Base-by-base conservation (phyloP, 2,329 filamentous ascomycete species). In the Botrytis squamosa region DNA sequence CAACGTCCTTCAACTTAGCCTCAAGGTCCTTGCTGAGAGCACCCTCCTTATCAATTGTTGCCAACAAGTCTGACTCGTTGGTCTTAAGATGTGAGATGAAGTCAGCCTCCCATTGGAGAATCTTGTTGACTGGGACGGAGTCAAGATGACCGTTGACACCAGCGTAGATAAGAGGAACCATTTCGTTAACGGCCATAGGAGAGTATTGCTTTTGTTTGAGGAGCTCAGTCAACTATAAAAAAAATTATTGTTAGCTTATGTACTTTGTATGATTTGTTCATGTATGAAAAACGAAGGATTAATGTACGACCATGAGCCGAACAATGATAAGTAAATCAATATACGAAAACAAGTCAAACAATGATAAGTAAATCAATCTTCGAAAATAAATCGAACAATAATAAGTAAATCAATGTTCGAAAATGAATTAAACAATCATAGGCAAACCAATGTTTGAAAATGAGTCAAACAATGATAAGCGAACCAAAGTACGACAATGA, bases 201-300 rank as follows among this genome's bases (percentile, higher is more conserved):
- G 90, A 92, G 90, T 98, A 99, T 88, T 99, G 96, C 91, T 97
- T 98, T 90, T 99, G 96, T 92, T 98, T 98, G 83, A 98, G 92
- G 80, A 98, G 93, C 91, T 98, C 95, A 81, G 95, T 98, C 84
- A 95, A 88, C 88, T 89, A 80, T 78, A 83, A 71, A 71, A 71
- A 70, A 78, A 42, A 67, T 46, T 52, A 70, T 75, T 73, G 80
- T 77, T 76, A 77, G 75, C 40, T 60, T 64, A 2, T 66, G 55
- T 82, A 79, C 80, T 78, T 52, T 59, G 8, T 14, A 7, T 14
- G 62, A 76, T 40, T 29, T 22, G 38, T 59, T 14, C 1, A 38
- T 33, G n/a, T 5, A 16, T 29, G 3, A 18, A 57, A 57, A 29
- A 57, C 7, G 6, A 33, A 29, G 7, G 16, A 57, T 6, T 14